phyloP scores from a whole-genome alignment of 2,329 filamentous ascomycete species.

The Fusarium sp. region DNA sequence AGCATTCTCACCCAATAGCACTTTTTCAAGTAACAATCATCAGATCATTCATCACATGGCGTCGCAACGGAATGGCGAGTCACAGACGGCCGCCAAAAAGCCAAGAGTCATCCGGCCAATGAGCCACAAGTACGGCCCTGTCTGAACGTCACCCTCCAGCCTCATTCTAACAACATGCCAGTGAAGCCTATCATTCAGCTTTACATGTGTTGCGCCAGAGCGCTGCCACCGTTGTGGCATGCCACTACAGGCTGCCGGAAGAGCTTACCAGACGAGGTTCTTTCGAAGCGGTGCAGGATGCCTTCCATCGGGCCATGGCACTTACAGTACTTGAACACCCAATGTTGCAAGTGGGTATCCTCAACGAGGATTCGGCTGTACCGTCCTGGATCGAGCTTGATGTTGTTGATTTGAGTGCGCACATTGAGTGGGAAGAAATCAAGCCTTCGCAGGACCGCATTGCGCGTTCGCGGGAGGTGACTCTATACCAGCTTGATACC shows the following conservation, averaged over 20 bases:
- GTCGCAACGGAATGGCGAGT: not conserved
- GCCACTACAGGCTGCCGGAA: slow-evolving; percentile 25
- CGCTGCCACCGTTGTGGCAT: slow-evolving; percentile 25
- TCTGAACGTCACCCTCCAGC: not conserved
- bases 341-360: slow-evolving; percentile 32
- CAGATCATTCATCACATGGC: slow-evolving; percentile 5
- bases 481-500: slow-evolving; percentile 26
- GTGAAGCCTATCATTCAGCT: slow-evolving; percentile 31
- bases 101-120: slow-evolving; percentile 29
- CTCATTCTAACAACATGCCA: slow-evolving; percentile 3
- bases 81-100: not conserved
- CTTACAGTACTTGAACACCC: slow-evolving; percentile 32
- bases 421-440: slow-evolving; percentile 28
- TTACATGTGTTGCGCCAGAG: slow-evolving; percentile 31
- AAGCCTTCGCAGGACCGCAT: not conserved
- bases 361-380: slow-evolving; percentile 30
- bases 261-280: not conserved
- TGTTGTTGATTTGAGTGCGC: slow-evolving; percentile 17
- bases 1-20: not conserved
- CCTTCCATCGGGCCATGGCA: slow-evolving; percentile 25
- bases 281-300: slow-evolving; percentile 2
- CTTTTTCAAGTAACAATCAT: not conserved
- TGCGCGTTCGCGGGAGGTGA: not conserved
- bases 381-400: slow-evolving; percentile 32
- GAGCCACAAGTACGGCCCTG: slow-evolving; percentile 28